Conservation (phyloP, 345 rosid species). For the Syzygium jambos region DNA sequence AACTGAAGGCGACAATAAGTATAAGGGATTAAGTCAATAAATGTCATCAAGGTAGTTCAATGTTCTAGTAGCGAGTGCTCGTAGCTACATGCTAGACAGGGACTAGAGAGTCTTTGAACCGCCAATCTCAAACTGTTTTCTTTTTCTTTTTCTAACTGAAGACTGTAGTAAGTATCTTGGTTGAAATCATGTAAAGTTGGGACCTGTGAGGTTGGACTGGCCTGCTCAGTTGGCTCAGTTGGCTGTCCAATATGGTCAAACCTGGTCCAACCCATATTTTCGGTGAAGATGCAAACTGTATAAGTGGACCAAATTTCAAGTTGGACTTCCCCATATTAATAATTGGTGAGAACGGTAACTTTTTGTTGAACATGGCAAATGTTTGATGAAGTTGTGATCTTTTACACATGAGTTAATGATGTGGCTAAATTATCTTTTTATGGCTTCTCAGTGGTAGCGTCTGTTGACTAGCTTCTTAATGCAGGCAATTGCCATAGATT, state of each 20-base stretch:
- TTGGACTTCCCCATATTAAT: not conserved
- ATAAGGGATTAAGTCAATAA: not conserved
- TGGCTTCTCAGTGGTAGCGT: not conserved
- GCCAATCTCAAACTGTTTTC: not conserved
- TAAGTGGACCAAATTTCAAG: not conserved
- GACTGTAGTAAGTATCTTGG: not conserved
- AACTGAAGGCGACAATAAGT: not conserved
- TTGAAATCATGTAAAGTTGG: not conserved
- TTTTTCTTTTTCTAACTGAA: not conserved
- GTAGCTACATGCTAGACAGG: not conserved
- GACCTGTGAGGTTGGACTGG: not conserved
- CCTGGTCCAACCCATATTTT: not conserved
- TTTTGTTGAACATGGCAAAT: not conserved
- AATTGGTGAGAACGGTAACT: not conserved
- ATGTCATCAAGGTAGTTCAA: not conserved
- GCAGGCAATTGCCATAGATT: slow-evolving; percentile 59
- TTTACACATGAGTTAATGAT: not conserved
- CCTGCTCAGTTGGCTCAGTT: not conserved
- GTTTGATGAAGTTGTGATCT: not conserved
- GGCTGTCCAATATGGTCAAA: not conserved
- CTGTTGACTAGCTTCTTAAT: slow-evolving; percentile 3
- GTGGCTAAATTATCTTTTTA: not conserved
- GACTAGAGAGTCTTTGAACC: not conserved
- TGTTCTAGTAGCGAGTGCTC: not conserved
- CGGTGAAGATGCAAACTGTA: not conserved